Base-by-base conservation (phyloP, 2,329 filamentous ascomycete genomes). In the Fusarium sp. region DNA sequence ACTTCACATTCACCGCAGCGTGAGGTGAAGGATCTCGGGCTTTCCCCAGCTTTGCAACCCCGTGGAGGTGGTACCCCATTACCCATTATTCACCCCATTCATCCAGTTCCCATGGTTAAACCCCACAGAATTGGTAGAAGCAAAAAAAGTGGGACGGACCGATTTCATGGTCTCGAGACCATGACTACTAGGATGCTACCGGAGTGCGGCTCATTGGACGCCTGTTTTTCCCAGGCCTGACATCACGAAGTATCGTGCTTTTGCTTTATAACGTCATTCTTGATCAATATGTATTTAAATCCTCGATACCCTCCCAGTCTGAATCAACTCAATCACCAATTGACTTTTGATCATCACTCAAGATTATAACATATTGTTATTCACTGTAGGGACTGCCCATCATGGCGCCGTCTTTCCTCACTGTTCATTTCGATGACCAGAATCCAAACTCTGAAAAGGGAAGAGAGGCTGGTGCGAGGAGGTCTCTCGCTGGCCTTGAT, bases 361-460 rank as follows among this genome's bases (percentile, higher is more conserved):
- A 29, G 8, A 46, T 22, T 20, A 33, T 14, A 18, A 33, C 29
- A 50, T 10, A 49, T n/a, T 9, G 22, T 18, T 13, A 22, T 11
- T 29, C 45, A 47, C 45, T 47, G 45, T 47, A 47, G 6, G 35
- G 45, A 36, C 42, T 57, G 62, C 57, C 62, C 63, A 72, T 29
- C 56, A 76, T 76, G 75, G 71, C 62, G 46, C 71, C 67, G 25
- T 53, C 62, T 22, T 76, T 62, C 52, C 54, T 72, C 45, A 75
- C 70, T 38, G 80, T 86, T 57, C 75, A 74, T 53, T 86, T 86
- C 71, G 84, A 86, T 76, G 72, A 84, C 65, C 80, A 83, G 62
- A 81, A 85, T 52, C 82, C 83, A n/a, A 74, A 79, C 55, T 78
- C 80, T 15, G 83, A 83, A 61, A 83, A 83, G 67, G 72, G 74